These are phyloP conservation scores for Passiflora organensis DNA, from an alignment of 345 rosid species.

Conservation along the genomic window DNA sequence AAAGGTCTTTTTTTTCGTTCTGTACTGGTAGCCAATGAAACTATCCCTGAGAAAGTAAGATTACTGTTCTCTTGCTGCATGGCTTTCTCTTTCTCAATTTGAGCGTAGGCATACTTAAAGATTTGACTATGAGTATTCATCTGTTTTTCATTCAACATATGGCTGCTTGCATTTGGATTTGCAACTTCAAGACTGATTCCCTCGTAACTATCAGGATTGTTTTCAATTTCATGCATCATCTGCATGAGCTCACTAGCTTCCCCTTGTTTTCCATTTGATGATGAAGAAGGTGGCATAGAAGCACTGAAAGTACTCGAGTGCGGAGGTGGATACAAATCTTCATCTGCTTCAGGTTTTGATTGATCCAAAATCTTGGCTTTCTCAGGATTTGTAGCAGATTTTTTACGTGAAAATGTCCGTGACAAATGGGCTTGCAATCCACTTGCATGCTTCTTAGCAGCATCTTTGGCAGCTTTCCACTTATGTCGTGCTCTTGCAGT, in stretches of 20 bases:
- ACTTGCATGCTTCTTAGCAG: slow-evolving; percentile 63
- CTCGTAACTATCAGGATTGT: slow-evolving; percentile 27
- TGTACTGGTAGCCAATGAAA: slow-evolving; percentile 52
- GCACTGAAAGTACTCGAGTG: slow-evolving; percentile 26
- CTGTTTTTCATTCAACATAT: slow-evolving; percentile 32
- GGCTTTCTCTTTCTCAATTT: slow-evolving; percentile 82
- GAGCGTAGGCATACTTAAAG: slow-evolving; percentile 69
- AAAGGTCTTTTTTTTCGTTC: slow-evolving; percentile 61
- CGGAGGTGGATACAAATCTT: slow-evolving; percentile 33
- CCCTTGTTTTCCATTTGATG: slow-evolving; percentile 31
- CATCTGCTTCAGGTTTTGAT: slow-evolving; percentile 31
- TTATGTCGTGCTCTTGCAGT: slow-evolving; percentile 66
- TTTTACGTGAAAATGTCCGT: slow-evolving; percentile 54
- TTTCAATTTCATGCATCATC: slow-evolving; percentile 43
- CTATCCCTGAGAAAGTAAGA: slow-evolving; percentile 71
- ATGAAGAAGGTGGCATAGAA: slow-evolving; percentile 17
- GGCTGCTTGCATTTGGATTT: slow-evolving; percentile 33
- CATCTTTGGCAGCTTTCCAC: slow-evolving; percentile 72
- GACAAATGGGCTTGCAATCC: slow-evolving; percentile 63
- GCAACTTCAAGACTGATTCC: slow-evolving; percentile 22
- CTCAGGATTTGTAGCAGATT: slow-evolving; percentile 22
- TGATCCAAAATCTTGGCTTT: slow-evolving; percentile 38
- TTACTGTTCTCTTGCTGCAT: slow-evolving; percentile 44
- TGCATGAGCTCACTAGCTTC: slow-evolving; percentile 28
- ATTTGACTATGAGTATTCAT: slow-evolving; percentile 61